phyloP scores from a whole-genome alignment of 1,284 basidiomycete species.

The Leccinum subatratum region DNA sequence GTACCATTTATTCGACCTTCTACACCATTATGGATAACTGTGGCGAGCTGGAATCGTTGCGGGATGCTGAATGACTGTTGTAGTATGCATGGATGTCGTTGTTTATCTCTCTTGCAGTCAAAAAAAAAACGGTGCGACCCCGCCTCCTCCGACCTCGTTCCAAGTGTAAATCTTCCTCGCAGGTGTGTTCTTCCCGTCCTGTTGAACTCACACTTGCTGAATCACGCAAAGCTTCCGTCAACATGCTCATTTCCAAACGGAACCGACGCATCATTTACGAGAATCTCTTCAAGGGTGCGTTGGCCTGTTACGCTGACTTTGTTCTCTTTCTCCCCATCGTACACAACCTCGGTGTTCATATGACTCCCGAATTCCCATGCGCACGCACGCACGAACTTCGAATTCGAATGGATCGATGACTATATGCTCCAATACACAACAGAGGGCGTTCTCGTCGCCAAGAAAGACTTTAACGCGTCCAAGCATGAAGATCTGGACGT shows the following conservation, averaged over 20 bases:
- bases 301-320: conserved; percentile 32
- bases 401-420: background rate
- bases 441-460: background rate
- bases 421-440: background rate
- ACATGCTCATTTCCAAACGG: conserved; percentile 83
- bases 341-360: background rate
- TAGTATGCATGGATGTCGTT: conserved; percentile 17
- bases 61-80: conserved; percentile 22
- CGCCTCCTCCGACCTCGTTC: background rate
- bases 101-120: conserved; percentile 18
- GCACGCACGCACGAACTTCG: background rate
- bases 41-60: background rate
- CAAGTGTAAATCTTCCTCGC: background rate
- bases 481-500: conserved; percentile 97
- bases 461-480: conserved; percentile 95
- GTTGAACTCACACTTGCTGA: background rate
- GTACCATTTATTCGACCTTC: conserved; percentile 7
- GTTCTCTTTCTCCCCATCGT: background rate
- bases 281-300: conserved; percentile 94
- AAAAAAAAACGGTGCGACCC: conserved; percentile 19
- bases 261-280: conserved; percentile 89
- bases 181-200: background rate
- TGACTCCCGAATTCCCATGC: background rate
- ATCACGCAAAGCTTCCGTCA: conserved; percentile 40
- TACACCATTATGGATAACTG: background rate